These are phyloP conservation scores for Macrophomina phaseolina DNA, from an alignment of 2,329 filamentous ascomycete genomes.

Conservation along the genomic window DNA sequence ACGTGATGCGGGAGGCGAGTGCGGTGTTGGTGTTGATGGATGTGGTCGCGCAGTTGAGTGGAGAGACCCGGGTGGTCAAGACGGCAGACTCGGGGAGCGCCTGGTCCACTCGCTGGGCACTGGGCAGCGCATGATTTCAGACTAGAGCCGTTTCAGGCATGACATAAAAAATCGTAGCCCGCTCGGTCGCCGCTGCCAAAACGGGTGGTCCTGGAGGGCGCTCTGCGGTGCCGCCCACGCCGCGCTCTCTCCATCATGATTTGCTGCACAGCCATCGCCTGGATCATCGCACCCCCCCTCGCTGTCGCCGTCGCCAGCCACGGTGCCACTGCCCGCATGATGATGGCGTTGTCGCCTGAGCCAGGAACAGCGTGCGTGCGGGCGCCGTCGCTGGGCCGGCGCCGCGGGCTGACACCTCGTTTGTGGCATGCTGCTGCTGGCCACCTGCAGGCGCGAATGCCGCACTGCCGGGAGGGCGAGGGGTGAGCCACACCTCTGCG, in stretches of 20 bases:
- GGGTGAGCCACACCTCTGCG: background rate
- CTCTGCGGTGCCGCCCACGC: conserved; percentile 16
- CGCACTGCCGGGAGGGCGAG: background rate
- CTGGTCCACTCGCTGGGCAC: conserved; percentile 31
- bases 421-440: conserved; percentile 8
- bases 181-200: conserved; percentile 12
- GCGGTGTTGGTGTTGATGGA: conserved; percentile 34
- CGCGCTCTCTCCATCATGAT: background rate
- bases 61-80: conserved; percentile 33
- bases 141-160: conserved; percentile 39
- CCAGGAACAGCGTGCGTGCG: conserved; percentile 1
- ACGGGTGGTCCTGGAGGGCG: conserved; percentile 14
- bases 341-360: background rate
- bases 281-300: background rate
- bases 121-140: conserved; percentile 30
- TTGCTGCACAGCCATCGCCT: conserved; percentile 2
- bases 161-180: conserved; percentile 9
- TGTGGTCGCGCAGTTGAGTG: conserved; percentile 29
- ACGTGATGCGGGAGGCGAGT: conserved; percentile 19
- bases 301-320: background rate
- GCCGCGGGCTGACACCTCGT: conserved; percentile 23
- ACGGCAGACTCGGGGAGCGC: conserved; percentile 35
- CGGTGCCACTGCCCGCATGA: background rate
- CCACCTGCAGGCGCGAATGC: conserved; percentile 10
- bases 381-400: conserved; percentile 2